Evolutionary conservation across 2,329 filamentous ascomycete species (phyloP), one percentile per base, ranked within the genome.

Genomic region (Knufia petricola): DNA sequence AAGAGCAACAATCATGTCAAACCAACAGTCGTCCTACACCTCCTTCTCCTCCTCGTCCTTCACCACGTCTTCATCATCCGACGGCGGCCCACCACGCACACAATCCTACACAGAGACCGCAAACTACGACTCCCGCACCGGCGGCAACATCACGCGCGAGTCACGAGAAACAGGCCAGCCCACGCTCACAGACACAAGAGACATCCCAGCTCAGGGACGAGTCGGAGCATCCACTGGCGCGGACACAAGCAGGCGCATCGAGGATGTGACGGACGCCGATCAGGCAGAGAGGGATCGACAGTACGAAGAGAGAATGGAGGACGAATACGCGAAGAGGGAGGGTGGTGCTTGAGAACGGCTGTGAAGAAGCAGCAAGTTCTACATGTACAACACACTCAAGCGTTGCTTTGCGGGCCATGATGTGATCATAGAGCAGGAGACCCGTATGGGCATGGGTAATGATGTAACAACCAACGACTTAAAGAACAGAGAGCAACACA

Each of bases 191-290:
- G 46, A 63, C 61, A 45, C 63, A 58, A 40, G 63, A 54, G 24
- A 66, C 58, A 47, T 63, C 61, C 51, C 42, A 10, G 34, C 42
- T n/a, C 62, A 63, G 51, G 59, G 58, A 24, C 49, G 43, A 49
- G 58, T 57, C 20, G 30, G 53, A 53, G 6, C 57, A 52, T n/a
- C 60, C 59, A 40, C 30, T 45, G 21, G 46, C 6, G 41, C 28
- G 13, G 41, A 44, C 20, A 13, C 36, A 12, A 32, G 32, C 12
- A 17, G 45, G n/a, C 15, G 37, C 4, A 42, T 42, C 48, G 61
- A 62, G 48, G 60, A 58, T 54, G 58, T 60, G 47, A 58, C 55
- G n/a, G 34, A 48, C 19, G 26, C 8, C 3, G 38, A 42, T 10
- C 26, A 43, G 21, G 26, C 8, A 15, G 26, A 31, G 42, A 45